Evolutionary conservation across 2,329 filamentous ascomycete species (phyloP).

Genomic region (Lecanosticta acicola): DNA sequence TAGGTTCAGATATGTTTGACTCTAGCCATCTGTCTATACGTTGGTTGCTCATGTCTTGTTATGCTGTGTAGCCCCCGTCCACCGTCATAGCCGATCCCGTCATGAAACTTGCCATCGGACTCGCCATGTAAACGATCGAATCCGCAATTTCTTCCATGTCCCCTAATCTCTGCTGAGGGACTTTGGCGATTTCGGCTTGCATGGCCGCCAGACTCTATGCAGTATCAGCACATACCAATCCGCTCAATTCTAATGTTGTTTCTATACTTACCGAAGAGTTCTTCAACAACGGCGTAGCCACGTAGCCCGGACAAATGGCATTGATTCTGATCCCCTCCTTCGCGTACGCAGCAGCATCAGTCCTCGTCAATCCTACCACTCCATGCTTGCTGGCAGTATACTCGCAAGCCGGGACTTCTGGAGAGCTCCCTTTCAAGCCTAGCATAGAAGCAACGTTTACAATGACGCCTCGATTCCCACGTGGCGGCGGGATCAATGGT

Average conservation of each 20-base stretch:
- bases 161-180: constrained; percentile 52
- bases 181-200: constrained; percentile 42
- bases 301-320: constrained; percentile 51
- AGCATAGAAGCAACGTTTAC: constrained; percentile 53
- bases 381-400: constrained; percentile 52
- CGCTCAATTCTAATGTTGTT: neutral
- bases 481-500: constrained; percentile 6
- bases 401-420: constrained; percentile 38
- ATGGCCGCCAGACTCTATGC: constrained; percentile 8
- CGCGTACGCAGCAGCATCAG: constrained; percentile 51
- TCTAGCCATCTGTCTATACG: no score
- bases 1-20: no score
- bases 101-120: constrained; percentile 28
- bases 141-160: constrained; percentile 54
- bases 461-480: constrained; percentile 42
- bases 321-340: constrained; percentile 53
- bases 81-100: constrained; percentile 14
- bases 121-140: constrained; percentile 41
- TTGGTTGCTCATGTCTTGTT: constrained; percentile 5
- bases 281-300: constrained; percentile 12
- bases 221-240: neutral
- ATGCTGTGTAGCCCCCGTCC: constrained; percentile 19
- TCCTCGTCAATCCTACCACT: constrained; percentile 50
- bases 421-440: constrained; percentile 42
- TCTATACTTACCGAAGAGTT: constrained; percentile 3